Evolutionary conservation across 1,139 yeast genomes (phyloP).

Genomic region (Torulaspora pretoriensis): DNA sequence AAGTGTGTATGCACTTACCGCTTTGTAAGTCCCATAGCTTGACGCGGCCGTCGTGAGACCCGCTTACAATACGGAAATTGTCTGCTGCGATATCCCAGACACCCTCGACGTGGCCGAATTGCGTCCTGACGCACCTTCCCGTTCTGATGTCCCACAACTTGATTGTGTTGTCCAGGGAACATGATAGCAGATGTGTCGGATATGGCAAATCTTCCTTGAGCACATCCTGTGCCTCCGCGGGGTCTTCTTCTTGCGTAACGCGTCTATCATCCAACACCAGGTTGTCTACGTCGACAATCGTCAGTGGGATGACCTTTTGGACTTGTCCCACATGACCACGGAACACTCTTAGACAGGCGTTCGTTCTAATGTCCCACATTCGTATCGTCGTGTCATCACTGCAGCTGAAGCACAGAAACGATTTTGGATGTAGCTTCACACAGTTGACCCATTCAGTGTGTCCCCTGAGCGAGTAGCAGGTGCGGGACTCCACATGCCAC

Average conservation of each 20-base stretch:
- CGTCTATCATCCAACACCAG: conserved; percentile 38
- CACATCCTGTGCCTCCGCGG: conserved; percentile 18
- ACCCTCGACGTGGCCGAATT: conserved; percentile 96
- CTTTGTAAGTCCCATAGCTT: conserved; percentile 95
- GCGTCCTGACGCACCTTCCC: conserved; percentile 85
- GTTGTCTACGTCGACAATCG: conserved; percentile 44
- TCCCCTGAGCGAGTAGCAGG: conserved; percentile 88
- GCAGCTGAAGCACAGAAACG: conserved; percentile 78
- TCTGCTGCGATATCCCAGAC: conserved; percentile 97
- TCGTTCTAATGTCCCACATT: conserved; percentile 88
- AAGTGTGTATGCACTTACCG: conserved; percentile 91
- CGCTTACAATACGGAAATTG: conserved; percentile 87
- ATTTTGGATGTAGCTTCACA: conserved; percentile 77
- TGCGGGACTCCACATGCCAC: conserved; percentile 92
- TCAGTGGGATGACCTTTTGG: conserved; percentile 82
- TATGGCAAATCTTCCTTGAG: conserved; percentile 37
- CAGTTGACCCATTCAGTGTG: conserved; percentile 90
- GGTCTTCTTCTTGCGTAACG: conserved; percentile 22
- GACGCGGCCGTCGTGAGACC: conserved; percentile 85
- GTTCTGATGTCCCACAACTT: conserved; percentile 87
- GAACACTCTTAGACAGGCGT: conserved; percentile 72
- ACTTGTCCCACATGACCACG: conserved; percentile 71
- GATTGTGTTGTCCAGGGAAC: conserved; percentile 89
- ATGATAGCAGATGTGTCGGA: conserved; percentile 82
- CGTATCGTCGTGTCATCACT: conserved; percentile 88